Conservation (phyloP, 441 rosid genomes). For the Adansonia gregorii region DNA sequence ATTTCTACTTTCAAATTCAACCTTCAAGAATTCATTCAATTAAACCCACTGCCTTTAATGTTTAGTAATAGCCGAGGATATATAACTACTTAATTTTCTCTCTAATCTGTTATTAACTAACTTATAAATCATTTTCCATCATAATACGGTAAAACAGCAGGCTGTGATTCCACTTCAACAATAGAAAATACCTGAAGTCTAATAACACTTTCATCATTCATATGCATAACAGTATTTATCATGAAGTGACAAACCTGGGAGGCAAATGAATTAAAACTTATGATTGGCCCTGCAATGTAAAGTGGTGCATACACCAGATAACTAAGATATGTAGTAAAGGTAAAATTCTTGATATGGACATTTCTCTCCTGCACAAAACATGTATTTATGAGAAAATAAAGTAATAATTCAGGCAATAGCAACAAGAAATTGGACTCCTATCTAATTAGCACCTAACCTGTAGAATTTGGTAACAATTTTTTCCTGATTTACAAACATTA, state of each 20-base stretch:
- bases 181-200: not conserved
- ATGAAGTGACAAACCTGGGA: slow-evolving; percentile 71
- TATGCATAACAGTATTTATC: slow-evolving; percentile 5
- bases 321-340: slow-evolving; percentile 65
- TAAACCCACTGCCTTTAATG: not conserved
- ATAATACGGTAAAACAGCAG: not conserved
- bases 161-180: slow-evolving; percentile 1
- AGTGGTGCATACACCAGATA: slow-evolving; percentile 93
- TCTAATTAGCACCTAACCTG: slow-evolving; percentile 48
- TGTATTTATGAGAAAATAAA: slow-evolving; percentile 27
- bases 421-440: slow-evolving; percentile 18
- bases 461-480: slow-evolving; percentile 54
- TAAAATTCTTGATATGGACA: slow-evolving; percentile 41
- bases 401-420: slow-evolving; percentile 29
- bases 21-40: not conserved
- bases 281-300: slow-evolving; percentile 89
- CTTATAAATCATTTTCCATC: not conserved
- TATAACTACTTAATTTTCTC: not conserved
- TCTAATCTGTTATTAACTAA: not conserved
- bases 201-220: slow-evolving; percentile 6
- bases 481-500: slow-evolving; percentile 59
- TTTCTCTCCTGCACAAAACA: slow-evolving; percentile 62
- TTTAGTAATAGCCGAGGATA: not conserved
- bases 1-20: not conserved
- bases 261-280: slow-evolving; percentile 90